phyloP scores from a whole-genome alignment of 345 rosid species.

The Carallia pectinifolia region DNA sequence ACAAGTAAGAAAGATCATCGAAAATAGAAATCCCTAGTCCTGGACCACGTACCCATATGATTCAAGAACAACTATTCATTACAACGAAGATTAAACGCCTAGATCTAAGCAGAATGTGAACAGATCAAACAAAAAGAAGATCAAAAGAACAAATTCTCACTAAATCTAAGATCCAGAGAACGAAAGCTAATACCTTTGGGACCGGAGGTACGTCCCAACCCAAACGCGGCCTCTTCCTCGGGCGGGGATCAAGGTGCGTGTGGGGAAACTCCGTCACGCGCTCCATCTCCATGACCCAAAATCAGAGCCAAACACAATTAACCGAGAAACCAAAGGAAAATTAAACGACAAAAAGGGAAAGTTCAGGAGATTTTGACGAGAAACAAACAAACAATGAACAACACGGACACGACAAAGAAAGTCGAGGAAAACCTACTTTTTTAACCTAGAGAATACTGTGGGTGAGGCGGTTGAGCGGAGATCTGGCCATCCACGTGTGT shows the following conservation, averaged over 20 bases:
- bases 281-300: constrained; percentile 71
- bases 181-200: constrained; percentile 50
- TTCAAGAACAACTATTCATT: too few species aligned
- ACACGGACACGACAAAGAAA: neutral
- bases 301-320: neutral
- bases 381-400: neutral
- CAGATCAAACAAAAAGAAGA: neutral
- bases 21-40: too few species aligned
- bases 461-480: constrained; percentile 23
- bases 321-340: constrained; percentile 6
- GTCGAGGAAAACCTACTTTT: constrained; percentile 48
- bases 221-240: constrained; percentile 82
- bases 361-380: neutral
- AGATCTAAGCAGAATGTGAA: neutral
- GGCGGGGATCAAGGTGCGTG: constrained; percentile 72
- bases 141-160: constrained; percentile 3
- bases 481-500: constrained; percentile 56
- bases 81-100: neutral
- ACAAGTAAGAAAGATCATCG: too few species aligned
- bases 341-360: neutral
- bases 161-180: neutral
- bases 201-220: constrained; percentile 83
- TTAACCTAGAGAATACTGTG: constrained; percentile 14
- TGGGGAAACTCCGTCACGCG: constrained; percentile 70
- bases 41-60: too few species aligned